Base-by-base conservation (phyloP, 495 filamentous ascomycete species). In the Lasiosphaeria miniovina region DNA sequence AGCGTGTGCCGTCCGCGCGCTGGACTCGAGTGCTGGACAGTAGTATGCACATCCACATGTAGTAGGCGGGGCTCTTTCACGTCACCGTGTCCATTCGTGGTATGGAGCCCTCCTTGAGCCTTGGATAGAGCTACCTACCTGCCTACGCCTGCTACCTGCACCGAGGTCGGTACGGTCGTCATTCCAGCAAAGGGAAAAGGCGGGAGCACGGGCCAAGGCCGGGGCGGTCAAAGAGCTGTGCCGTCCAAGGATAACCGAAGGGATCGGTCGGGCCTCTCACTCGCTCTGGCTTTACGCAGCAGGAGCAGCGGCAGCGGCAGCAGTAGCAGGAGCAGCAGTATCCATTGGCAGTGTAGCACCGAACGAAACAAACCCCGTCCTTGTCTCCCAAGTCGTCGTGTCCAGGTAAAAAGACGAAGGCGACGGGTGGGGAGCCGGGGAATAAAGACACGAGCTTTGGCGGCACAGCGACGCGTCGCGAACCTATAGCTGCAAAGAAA, bases 311-410 rank as follows among this genome's bases (percentile, higher is more conserved):
- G 24, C 24, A 24, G 24, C 24, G 24, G 24, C 24, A 24, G 24
- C 24, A 24, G 24, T 24, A 24, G 24, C 2, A 24, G 24, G 1
- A 24, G 24, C 24, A 24, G 24, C 24, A 24, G 24, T 24, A 24
- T 24, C 24, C 24, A 24, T 24, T 24, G 24, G 24, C 24, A 43
- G 40, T 8, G 49, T 51, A 51, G 49, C 49, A 51, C 49, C 15
- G 49, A 51, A 24, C 32, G 43, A 51, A 32, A 35, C 24, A 35
- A 17, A 53, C 51, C 51, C 36, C 51, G 51, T 53, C 51, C 51
- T 53, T 53, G 51, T 53, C 34, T 14, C 11, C 15, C 8, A 34
- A 35, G 15, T 51, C 49, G 17, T 33, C n/a, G 12, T 51, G 49
- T 17, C 49, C 33, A 35, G 49, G 49, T 35, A 51, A 35, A 51